Conservation (phyloP, 75 land plant genomes). For the Selaginella tamariscina region DNA sequence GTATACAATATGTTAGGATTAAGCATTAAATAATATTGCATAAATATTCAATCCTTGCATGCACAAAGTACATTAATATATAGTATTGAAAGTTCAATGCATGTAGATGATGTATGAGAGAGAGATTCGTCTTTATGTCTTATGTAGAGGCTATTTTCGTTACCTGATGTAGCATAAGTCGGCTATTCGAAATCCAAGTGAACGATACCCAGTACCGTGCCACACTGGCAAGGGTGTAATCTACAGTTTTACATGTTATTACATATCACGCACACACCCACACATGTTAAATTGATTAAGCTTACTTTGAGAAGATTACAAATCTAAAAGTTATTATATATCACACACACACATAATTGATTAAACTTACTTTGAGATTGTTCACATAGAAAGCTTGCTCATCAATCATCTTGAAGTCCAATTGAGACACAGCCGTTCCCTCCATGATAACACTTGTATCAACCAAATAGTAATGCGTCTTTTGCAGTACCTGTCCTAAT, state of each 20-base stretch:
- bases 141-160: no score
- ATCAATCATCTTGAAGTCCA: conserved; percentile 62
- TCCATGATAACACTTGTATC: conserved; percentile 65
- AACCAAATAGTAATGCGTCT: conserved; percentile 84
- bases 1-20: background rate
- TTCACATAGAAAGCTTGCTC: conserved; percentile 76
- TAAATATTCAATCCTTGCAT: no score
- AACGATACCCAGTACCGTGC: conserved; percentile 91
- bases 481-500: conserved; percentile 62
- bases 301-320: background rate
- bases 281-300: background rate
- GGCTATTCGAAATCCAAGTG: conserved; percentile 93
- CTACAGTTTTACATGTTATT: conserved; percentile 41
- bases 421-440: conserved; percentile 82
- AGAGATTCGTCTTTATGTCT: no score
- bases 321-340: background rate
- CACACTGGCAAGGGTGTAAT: conserved; percentile 94
- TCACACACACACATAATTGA: background rate
- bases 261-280: background rate
- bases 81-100: no score
- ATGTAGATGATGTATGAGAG: no score
- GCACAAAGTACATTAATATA: no score
- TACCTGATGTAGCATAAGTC: conserved; percentile 94
- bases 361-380: conserved; percentile 44
- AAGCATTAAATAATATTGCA: no score